A percentile compares a stretch with the other conserved stretches of the same genome.
These are phyloP conservation scores for Chenopodium suecicum DNA, from an alignment of 148 eudicot genomes.

Conservation along the genomic window DNA sequence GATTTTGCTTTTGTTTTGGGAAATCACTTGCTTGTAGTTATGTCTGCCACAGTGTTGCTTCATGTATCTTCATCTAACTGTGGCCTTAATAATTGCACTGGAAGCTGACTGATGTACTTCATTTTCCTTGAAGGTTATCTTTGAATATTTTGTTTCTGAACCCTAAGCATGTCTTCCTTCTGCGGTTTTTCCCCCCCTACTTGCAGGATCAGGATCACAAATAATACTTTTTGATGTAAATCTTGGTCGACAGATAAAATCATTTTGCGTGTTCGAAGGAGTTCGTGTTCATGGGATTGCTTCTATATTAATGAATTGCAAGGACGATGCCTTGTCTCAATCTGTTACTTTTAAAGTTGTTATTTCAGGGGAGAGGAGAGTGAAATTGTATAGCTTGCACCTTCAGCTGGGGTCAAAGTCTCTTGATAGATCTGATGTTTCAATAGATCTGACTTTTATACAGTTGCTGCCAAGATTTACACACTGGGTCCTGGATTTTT, in stretches of 20 bases:
- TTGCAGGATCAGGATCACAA: conserved; percentile 82
- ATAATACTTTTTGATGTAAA: conserved; percentile 58
- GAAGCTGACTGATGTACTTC: neutral
- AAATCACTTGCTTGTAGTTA: neutral
- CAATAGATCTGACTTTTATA: conserved; percentile 33
- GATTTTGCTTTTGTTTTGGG: neutral
- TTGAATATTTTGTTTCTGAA: neutral
- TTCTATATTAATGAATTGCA: conserved; percentile 6
- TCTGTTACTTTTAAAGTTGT: conserved; percentile 39
- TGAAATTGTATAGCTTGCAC: conserved; percentile 54
- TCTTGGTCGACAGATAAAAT: conserved; percentile 39
- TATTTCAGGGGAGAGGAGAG: conserved; percentile 78
- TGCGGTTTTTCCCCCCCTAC: neutral
- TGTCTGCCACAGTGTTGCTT: neutral
- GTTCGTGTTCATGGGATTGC: conserved; percentile 85
- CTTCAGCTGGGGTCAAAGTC: conserved; percentile 23
- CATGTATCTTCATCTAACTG: neutral
- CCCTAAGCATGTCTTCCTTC: neutral
- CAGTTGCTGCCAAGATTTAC: conserved; percentile 60
- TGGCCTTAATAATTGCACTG: neutral
- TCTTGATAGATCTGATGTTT: conserved; percentile 9
- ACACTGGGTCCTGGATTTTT: conserved; percentile 87
- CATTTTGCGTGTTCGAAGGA: conserved; percentile 66
- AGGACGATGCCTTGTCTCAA: conserved; percentile 9
- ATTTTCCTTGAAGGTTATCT: neutral